phyloP scores from a whole-genome alignment of 768 basidiomycete species.

The Mycena filopes region DNA sequence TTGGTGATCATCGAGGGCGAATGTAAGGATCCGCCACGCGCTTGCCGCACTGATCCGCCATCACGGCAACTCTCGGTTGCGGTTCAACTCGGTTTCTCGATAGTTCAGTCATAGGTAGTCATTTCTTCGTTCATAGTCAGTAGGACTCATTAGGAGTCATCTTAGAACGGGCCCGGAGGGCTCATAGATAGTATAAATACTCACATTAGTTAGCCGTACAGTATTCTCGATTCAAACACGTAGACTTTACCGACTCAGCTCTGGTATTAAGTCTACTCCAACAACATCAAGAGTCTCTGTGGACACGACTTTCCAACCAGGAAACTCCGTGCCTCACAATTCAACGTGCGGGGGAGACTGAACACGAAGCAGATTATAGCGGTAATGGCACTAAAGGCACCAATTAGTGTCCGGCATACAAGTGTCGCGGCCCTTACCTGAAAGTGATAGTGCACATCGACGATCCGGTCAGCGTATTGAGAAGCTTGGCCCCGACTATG shows the following conservation, averaged over 20 bases:
- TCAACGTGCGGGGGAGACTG: conserved; percentile 54
- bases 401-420: too few relatives aligned
- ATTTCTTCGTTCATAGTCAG: too few relatives aligned
- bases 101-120: not conserved
- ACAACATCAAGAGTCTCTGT: conserved; percentile 6
- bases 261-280: not conserved
- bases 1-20: too few relatives aligned
- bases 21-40: conserved; percentile 7
- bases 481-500: conserved; percentile 55
- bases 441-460: conserved; percentile 54
- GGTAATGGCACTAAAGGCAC: conserved; percentile 48
- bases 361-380: conserved; percentile 53
- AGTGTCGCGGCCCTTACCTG: too few relatives aligned
- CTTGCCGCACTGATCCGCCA: not conserved
- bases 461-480: conserved; percentile 56
- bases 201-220: too few relatives aligned
- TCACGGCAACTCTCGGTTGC: too few relatives aligned
- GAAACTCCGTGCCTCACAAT: conserved; percentile 14
- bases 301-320: conserved; percentile 8
- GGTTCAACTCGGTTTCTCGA: not conserved
- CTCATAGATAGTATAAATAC: too few relatives aligned
- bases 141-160: too few relatives aligned
- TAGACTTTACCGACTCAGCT: conserved; percentile 8
- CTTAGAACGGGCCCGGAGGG: too few relatives aligned
- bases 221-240: conserved; percentile 4